Base-by-base conservation (phyloP, 2,329 filamentous ascomycete species). In the Ascochyta viciae-villosae region DNA sequence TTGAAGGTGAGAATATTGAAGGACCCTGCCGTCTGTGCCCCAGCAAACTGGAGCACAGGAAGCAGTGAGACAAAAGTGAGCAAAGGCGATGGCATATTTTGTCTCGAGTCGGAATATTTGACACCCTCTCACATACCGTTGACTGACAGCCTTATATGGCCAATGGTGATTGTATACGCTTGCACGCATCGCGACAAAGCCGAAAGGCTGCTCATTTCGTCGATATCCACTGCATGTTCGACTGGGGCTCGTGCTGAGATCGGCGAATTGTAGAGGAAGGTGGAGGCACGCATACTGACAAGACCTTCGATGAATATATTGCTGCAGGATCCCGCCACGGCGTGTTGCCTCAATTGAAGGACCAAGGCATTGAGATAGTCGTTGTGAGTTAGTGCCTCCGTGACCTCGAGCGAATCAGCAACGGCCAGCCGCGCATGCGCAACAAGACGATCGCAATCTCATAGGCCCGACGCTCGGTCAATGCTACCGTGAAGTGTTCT, bases 1-100 rank as follows among this genome's bases (percentile, higher is more conserved):
- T 88, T 88, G 75, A 84, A 83, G 22, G 82, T 77, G 23, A 87
- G 71, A 47, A 83, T 69, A 54, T 78, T 81, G 70, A 87, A 82
- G n/a, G 76, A 73, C 43, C 80, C 78, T 34, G 69, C 67, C 13
- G 71, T 72, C 41, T 68, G 65, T 24, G 64, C 63, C 10, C 55
- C 15, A 15, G 53, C 37, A 4, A 55, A 41, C 19, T 57, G 54
- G 43, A 63, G 4, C 40, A 63, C 24, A 24, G 50, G 54, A 27
- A 59, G 52, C 33, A 58, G 46, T 34, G 46, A 43, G 26, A 43
- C 50, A 35, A 61, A 34, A 16, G 29, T 43, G 23, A 7, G 39
- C 37, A 40, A 45, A 29, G 41, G 50, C 22, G 57, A 56, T 27
- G 55, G 58, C 65, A 68, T 68, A 1, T 39, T 61, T 42, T 35